Conservation (phyloP, 2,329 filamentous ascomycete genomes). For the Calonectria pauciramosa region DNA sequence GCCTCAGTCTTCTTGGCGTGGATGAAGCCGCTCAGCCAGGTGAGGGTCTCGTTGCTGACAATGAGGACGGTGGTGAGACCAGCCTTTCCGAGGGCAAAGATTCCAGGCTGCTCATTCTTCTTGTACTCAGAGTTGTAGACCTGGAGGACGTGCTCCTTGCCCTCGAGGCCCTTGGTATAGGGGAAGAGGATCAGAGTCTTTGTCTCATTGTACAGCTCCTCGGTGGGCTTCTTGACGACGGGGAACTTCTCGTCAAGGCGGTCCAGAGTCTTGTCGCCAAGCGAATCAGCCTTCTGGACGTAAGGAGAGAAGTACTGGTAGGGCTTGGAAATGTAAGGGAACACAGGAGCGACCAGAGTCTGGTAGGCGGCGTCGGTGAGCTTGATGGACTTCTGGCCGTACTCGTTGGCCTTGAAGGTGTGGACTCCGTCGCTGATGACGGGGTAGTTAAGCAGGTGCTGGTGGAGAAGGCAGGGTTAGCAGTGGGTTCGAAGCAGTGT, state of each 20-base stretch:
- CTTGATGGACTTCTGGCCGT: slow-evolving; percentile 86
- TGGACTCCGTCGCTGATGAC: slow-evolving; percentile 83
- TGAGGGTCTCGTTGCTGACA: slow-evolving; percentile 74
- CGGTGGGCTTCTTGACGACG: slow-evolving; percentile 80
- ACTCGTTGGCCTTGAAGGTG: slow-evolving; percentile 84
- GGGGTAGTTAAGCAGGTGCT: slow-evolving; percentile 91
- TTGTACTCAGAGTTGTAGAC: slow-evolving; percentile 72
- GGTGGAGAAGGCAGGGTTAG: slow-evolving; percentile 18
- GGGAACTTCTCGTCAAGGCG: slow-evolving; percentile 80
- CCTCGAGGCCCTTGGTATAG: slow-evolving; percentile 71
- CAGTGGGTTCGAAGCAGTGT: background rate
- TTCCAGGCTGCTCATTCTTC: slow-evolving; percentile 73
- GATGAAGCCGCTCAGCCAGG: slow-evolving; percentile 71
- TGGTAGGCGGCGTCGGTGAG: slow-evolving; percentile 82
- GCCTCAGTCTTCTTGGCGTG: slow-evolving; percentile 73
- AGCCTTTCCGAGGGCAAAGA: slow-evolving; percentile 79
- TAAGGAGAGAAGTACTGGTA: slow-evolving; percentile 89
- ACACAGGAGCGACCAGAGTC: slow-evolving; percentile 81
- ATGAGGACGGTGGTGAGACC: slow-evolving; percentile 76
- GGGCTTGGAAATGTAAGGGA: slow-evolving; percentile 79
- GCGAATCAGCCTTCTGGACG: slow-evolving; percentile 82
- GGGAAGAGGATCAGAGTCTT: slow-evolving; percentile 74
- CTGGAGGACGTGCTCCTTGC: slow-evolving; percentile 71
- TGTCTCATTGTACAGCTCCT: slow-evolving; percentile 76
- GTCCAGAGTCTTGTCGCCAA: slow-evolving; percentile 79